These are phyloP conservation scores for Calocybe cyanea DNA, from an alignment of 768 basidiomycete species.

Conservation along the genomic window DNA sequence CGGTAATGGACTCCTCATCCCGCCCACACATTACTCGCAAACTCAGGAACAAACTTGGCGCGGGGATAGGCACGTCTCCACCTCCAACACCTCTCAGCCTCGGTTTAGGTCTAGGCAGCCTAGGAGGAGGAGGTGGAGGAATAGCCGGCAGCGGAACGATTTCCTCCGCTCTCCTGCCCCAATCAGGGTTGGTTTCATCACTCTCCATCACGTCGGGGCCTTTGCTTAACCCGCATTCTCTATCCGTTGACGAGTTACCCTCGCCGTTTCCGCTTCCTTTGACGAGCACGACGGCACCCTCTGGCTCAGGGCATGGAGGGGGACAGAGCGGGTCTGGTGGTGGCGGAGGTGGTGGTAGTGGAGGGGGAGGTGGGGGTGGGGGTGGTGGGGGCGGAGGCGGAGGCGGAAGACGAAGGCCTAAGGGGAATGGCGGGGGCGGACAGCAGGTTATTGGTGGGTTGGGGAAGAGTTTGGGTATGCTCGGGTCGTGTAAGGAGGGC, in stretches of 20 bases:
- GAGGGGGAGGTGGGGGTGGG: conserved; percentile 41
- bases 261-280: conserved; percentile 81
- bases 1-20: conserved; percentile 69
- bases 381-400: conserved; percentile 33
- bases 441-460: conserved; percentile 61
- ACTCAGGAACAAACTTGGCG: conserved; percentile 74
- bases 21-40: conserved; percentile 82
- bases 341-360: conserved; percentile 19
- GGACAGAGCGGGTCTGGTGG: no score
- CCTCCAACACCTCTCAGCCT: conserved; percentile 64
- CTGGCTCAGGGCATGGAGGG: conserved; percentile 25
- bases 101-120: no score
- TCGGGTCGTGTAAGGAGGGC: conserved; percentile 56
- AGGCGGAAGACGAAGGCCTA: conserved; percentile 46
- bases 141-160: no score
- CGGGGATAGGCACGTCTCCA: conserved; percentile 71
- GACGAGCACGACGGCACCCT: conserved; percentile 45
- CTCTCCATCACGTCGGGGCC: conserved; percentile 67
- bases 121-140: no score
- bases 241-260: conserved; percentile 81
- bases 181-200: conserved; percentile 31
- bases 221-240: conserved; percentile 78
- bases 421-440: conserved; percentile 51
- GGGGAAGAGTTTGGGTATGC: conserved; percentile 64
- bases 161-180: conserved; percentile 30